Base-by-base conservation (phyloP, 371 early-diverging fungal genomes). In the Phascolomyces articulosus region DNA sequence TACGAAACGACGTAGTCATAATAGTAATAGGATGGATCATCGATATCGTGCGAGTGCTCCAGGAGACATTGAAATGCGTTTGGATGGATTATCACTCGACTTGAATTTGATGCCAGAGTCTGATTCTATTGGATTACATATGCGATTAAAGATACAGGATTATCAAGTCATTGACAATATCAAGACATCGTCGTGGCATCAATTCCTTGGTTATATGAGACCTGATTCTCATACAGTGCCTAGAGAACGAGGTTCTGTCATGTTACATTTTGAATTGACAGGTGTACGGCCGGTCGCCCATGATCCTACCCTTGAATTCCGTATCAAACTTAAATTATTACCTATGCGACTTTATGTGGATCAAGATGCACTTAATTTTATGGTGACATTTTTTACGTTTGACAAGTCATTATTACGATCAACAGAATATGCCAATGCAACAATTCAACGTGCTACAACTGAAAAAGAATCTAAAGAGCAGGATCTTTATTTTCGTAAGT, bases 331-430 rank as follows among this genome's bases (percentile, higher is more conserved):
- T 4, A 79, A 77, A 48, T 55, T 95, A 23, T 74, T 92, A 29
- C 98, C 98, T 0, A 58, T 97, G 38, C 85, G 95, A 29, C 82
- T 96, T 60, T 91, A 93, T 68, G 84, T 98, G 10, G 98, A 98
- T 73, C 98, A 98, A 70, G 98, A 98, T 68, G 94, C 98, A 2
- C 75, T 98, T 26, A 83, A 82, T 2, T 96, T 95, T 70, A 63
- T 96, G 67, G 85, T 93, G 26, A 73, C 83, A 20, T 98, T 93
- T 77, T 93, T 96, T 76, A 80, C 86, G 1, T 83, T 83, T 74
- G 81, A 85, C 23, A 71, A 63, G 10, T 58, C 57, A 48, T 31
- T 69, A 64, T 60, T 78, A 64, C 58, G 67, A 15, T 80, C 80
- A 0, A 77, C 74, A 0, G 18, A 64, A 20, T 64, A 62, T 55